Base-by-base conservation (phyloP, 2,329 filamentous ascomycete species). In the Neonectria faginata region DNA sequence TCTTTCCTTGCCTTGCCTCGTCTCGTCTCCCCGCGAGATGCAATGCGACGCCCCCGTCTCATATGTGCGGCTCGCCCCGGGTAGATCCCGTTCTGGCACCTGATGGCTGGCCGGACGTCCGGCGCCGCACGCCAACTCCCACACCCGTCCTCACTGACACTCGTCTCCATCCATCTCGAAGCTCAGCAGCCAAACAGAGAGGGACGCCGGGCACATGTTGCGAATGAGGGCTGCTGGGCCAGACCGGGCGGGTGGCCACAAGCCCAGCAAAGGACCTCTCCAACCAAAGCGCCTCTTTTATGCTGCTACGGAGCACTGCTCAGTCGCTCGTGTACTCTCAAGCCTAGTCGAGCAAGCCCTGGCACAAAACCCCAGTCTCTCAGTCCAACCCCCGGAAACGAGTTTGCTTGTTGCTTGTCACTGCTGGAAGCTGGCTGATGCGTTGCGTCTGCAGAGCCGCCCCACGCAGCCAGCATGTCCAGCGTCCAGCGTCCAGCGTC, bases 331-430 rank as follows among this genome's bases (percentile, higher is more conserved):
- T 63, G 60, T 63, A 55, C 60, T 44, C 47, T 29, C 42, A 20
- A 50, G 42, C 60, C 60, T 55, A 59, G 60, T 59, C 25, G 25
- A 63, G 60, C 42, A 50, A 54, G 29, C 53, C 55, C 44, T 55
- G 51, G 50, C 18, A 22, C 25, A 27, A 31, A 33, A 36, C 56
- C 60, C 60, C 60, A 54, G 56, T 51, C 36, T 42, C 56, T 6
- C 25, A 31, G 27, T 42, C 45, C 25, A 41, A 36, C 36, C 53
- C 59, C 59, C 52, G 45, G 59, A 62, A 62, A 62, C 48, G 39
- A 12, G 59, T 55, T 55, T 62, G 59, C 59, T 61, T 56, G 52
- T 51, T 61, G 58, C 51, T 63, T 58, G 60, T 62, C 50, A 52
- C 60, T 41, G 42, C 29, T 60, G 36, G 36, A 8, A 39, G 36